Evolutionary conservation across 306 rosid genomes (phyloP), one percentile per base, ranked within the genome.

Genomic region (Geum urbanum): DNA sequence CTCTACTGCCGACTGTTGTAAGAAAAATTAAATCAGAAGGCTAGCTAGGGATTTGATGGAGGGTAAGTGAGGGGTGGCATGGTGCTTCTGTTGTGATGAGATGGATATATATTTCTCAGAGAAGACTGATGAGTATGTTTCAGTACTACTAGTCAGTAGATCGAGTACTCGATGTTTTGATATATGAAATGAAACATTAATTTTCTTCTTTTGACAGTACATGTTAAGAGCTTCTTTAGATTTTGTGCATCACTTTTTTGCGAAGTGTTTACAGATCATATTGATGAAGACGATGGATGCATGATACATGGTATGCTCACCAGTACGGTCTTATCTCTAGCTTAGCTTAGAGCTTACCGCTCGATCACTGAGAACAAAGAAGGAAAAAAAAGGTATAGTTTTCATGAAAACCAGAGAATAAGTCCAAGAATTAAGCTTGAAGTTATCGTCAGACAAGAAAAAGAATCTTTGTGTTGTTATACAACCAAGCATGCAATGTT

Each of bases 11-110:
- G 74, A 73, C 87, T 55, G 65, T 43, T 55, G 77, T 51, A 81
- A 80, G 91, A 81, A 58, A 84, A 69, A 46, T 43, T 27, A 27
- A 27, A 82, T 82, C 88, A 89, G 90, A 86, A 72, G 80, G n/a
- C n/a, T n/a, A 27, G 32, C 32, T 27, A 27, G 32, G 32, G 32
- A 27, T 27, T 27, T 27, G 32, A 27, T 27, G 32, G 32, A 86
- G 84, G 84, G 73, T 76, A 78, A 87, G 85, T 68, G 81, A 13
- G 87, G 72, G 57, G 57, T 18, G 84, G 85, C 65, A 37, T 71
- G 80, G 78, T 76, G 79, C 22, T n/a, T 13, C 61, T 24, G 61
- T 27, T 27, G 2, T 27, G 32, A 27, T 27, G 32, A 27, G 32
- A 27, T 27, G 32, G 32, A 27, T 27, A 35, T 60, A 53, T 39